Evolutionary conservation across 345 rosid genomes (phyloP).

Genomic region (Euphorbia tirucalli): DNA sequence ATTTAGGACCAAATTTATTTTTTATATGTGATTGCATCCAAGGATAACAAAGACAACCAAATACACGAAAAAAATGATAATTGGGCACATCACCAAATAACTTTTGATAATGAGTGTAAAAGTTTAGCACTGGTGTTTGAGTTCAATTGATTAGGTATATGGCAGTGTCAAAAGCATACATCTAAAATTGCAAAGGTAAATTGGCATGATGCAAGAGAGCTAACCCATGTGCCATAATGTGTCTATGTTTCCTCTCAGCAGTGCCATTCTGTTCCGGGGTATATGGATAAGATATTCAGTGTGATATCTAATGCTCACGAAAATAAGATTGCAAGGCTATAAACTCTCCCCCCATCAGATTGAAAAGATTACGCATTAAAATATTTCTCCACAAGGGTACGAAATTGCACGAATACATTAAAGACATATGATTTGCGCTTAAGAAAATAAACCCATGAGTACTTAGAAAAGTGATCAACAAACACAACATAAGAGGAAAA

Average conservation of each 20-base stretch:
- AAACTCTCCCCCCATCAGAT: neutral
- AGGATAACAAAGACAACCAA: neutral
- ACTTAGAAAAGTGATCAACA: neutral
- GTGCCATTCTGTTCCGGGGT: neutral
- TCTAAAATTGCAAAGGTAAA: neutral
- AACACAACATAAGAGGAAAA: neutral
- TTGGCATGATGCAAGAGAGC: neutral
- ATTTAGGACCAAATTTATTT: neutral
- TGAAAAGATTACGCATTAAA: neutral
- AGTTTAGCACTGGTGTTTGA: neutral
- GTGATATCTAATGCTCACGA: neutral
- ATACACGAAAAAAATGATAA: neutral
- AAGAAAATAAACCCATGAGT: neutral
- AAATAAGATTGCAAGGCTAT: neutral
- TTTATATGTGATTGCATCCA: neutral
- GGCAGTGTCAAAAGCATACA: neutral
- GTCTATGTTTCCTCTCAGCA: neutral
- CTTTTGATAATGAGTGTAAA: neutral
- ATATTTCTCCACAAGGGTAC: neutral
- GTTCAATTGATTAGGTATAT: neutral
- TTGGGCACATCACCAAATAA: neutral
- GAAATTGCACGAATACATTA: neutral
- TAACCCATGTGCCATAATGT: neutral
- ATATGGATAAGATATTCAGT: neutral
- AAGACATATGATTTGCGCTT: neutral